Conservation (phyloP, 129 eudicot genomes). For the Tagetes erecta region DNA sequence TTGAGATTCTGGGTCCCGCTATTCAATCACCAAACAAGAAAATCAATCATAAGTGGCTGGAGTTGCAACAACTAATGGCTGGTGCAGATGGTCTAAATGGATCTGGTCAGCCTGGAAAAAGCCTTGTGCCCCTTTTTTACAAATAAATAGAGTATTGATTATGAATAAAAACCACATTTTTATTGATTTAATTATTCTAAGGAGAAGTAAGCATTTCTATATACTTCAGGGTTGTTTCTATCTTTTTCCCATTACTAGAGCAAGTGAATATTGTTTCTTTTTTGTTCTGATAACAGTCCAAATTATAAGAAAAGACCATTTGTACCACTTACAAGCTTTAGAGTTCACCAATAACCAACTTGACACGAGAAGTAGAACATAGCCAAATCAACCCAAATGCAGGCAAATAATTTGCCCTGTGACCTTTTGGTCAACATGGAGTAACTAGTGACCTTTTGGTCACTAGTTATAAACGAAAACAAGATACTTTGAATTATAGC, state of each 20-base stretch:
- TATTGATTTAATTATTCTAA: too few relatives aligned
- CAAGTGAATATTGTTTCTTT: background rate
- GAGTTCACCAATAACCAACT: background rate
- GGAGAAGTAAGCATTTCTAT: background rate
- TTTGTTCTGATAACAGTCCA: background rate
- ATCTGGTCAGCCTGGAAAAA: background rate
- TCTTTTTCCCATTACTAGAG: background rate
- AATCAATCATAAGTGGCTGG: background rate
- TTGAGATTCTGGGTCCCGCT: slow-evolving; percentile 16
- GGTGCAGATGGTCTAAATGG: background rate
- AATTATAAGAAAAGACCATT: background rate
- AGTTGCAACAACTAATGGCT: background rate
- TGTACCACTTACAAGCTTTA: background rate
- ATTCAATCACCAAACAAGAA: background rate
- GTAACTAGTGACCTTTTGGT: too few relatives aligned
- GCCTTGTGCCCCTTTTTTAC: background rate
- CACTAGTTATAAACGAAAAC: background rate
- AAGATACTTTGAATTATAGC: background rate
- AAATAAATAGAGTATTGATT: background rate
- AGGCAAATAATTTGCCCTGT: too few relatives aligned
- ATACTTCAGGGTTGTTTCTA: background rate
- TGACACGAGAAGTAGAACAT: background rate
- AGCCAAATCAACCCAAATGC: background rate
- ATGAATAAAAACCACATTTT: background rate
- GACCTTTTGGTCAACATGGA: too few relatives aligned